phyloP scores from a whole-genome alignment of 176 grass and related monocot genomes.

The Avena eriantha region DNA sequence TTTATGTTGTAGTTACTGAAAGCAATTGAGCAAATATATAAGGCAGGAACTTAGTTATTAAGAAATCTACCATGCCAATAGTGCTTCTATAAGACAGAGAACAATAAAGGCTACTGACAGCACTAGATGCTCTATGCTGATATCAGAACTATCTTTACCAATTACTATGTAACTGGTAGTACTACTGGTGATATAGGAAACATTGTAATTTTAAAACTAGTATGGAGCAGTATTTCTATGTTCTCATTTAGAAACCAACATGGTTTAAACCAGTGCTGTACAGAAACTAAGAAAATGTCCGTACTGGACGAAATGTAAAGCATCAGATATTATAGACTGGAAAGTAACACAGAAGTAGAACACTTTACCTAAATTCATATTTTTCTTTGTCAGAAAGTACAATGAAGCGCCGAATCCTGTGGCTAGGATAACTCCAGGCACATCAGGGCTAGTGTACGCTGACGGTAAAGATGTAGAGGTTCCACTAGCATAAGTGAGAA shows the following conservation, averaged over 20 bases:
- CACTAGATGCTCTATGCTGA: not conserved
- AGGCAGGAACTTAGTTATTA: not conserved
- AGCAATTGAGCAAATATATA: not conserved
- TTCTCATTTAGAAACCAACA: not conserved
- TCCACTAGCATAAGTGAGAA: slow-evolving; percentile 85
- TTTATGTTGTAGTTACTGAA: not conserved
- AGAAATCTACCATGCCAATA: slow-evolving; percentile 12
- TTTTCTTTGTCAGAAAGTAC: slow-evolving; percentile 97
- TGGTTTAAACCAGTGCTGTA: not conserved
- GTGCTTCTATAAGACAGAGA: not conserved
- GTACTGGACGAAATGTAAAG: not conserved
- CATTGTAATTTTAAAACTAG: not conserved
- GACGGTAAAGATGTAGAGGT: slow-evolving; percentile 63
- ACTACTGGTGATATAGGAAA: not conserved
- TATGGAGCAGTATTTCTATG: not conserved
- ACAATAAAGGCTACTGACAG: not conserved
- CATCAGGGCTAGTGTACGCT: slow-evolving; percentile 67
- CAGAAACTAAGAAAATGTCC: not conserved
- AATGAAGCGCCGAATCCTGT: slow-evolving; percentile 85
- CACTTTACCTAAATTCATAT: slow-evolving; percentile 76
- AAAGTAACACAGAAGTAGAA: not conserved
- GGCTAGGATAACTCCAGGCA: slow-evolving; percentile 83
- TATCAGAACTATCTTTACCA: not conserved
- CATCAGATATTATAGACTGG: slow-evolving; percentile 4
- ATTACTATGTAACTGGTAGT: not conserved